These are phyloP conservation scores for Vicia villosa DNA, from an alignment of 306 rosid species.

Conservation along the genomic window DNA sequence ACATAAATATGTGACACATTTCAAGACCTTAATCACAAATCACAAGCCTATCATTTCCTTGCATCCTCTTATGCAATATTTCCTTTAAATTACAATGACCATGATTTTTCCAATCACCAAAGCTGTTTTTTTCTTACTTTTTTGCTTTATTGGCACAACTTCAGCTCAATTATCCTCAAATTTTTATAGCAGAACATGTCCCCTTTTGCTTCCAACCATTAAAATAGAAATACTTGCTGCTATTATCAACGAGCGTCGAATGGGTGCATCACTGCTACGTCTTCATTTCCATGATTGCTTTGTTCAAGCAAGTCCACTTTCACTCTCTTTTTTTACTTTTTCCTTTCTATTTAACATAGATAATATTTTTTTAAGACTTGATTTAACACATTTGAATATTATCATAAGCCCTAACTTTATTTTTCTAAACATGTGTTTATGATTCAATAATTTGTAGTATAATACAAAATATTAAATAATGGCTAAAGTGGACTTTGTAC, in stretches of 20 bases:
- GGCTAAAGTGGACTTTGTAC: slow-evolving; percentile 5
- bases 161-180: slow-evolving; percentile 61
- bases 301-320: slow-evolving; percentile 64
- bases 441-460: not conserved
- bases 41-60: slow-evolving; percentile 1
- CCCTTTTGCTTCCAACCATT: slow-evolving; percentile 62
- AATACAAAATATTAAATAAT: not conserved
- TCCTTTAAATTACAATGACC: not conserved
- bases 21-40: not conserved
- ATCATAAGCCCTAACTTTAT: not conserved
- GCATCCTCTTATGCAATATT: not conserved
- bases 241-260: slow-evolving; percentile 58
- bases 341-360: not conserved
- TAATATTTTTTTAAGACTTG: not conserved
- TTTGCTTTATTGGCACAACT: slow-evolving; percentile 36
- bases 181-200: slow-evolving; percentile 55
- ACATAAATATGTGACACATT: slow-evolving; percentile 37
- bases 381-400: not conserved
- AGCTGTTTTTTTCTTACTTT: slow-evolving; percentile 27
- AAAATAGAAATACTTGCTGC: slow-evolving; percentile 45
- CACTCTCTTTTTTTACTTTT: not conserved
- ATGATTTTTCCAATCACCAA: slow-evolving; percentile 19
- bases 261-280: slow-evolving; percentile 87
- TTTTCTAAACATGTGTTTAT: not conserved
- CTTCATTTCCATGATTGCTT: slow-evolving; percentile 91